Base-by-base conservation (phyloP, 257 asterid species). In the Solanum clarkiae region DNA sequence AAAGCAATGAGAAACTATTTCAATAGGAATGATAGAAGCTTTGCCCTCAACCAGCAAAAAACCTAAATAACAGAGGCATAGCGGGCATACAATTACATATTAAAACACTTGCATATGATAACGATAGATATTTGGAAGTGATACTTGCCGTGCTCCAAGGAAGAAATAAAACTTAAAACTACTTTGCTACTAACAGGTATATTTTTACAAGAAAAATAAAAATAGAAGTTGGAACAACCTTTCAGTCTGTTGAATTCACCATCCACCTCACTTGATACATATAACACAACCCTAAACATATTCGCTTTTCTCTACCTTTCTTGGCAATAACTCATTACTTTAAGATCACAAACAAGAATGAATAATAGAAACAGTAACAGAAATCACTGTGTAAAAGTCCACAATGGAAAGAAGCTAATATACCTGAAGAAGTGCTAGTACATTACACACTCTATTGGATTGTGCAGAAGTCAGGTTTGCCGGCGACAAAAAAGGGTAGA, bases 391-490 rank as follows among this genome's bases (percentile, higher is more conserved):
- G 29, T 20, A 44, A 7, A 45, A 10, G 17, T 42, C 80, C 80
- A 72, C 40, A 72, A 45, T 56, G 36, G n/a, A 72, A 72, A 72
- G 17, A 72, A 55, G 20, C 65, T 69, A 77, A 57, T 83, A 70
- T 62, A 89, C 92, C 93, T 91, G 92, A 84, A 91, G 84, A 84
- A 91, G 91, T 17, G 88, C 87, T 62, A 88, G 87, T 45, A 69
- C 90, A 82, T 91, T 80, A 87, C 91, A 87, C 32, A 60, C 89
- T 82, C 90, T 89, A 49, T 81, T 84, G 45, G 92, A 88, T 86
- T 88, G 86, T 42, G 85, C 92, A 59, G 24, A 66, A 18, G 90
- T 86, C 51, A 91, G 72, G 14, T 80, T 77, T 83, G 90, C 84
- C 16, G 87, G 87, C 51, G 91, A 84, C 84, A 91, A 69, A 18